Conservation (phyloP, 2,329 filamentous ascomycete genomes). For the Exophiala sp. region DNA sequence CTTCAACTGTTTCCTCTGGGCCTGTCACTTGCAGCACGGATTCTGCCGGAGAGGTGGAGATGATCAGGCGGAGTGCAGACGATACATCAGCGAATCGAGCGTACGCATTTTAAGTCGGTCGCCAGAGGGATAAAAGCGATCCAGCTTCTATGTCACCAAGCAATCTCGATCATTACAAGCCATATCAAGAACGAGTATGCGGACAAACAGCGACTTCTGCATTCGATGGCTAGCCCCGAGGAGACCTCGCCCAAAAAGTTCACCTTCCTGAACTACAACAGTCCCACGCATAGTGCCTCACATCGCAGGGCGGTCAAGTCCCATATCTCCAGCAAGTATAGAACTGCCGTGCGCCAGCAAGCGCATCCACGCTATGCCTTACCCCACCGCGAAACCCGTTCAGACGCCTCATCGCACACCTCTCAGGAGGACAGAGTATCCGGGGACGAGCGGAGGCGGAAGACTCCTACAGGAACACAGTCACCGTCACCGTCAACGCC, state of each 20-base stretch:
- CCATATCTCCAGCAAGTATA: conserved; percentile 20
- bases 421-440: not conserved
- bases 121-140: not conserved
- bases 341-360: conserved; percentile 15
- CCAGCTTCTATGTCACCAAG: not conserved
- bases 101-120: no score
- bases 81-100: no score
- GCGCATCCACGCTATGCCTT: conserved; percentile 17
- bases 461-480: not conserved
- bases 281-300: conserved; percentile 13
- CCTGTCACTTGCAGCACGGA: no score
- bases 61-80: no score
- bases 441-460: not conserved
- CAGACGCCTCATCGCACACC: not conserved
- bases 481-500: not conserved
- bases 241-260: conserved; percentile 4
- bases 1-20: no score
- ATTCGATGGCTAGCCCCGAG: conserved; percentile 4
- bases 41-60: no score
- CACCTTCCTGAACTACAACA: conserved; percentile 17
- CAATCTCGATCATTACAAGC: not conserved
- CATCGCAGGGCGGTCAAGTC: conserved; percentile 17
- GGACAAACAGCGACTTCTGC: not conserved
- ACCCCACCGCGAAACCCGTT: conserved; percentile 1
- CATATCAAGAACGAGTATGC: conserved; percentile 4